phyloP scores from a whole-genome alignment of 495 filamentous ascomycete genomes.

The Neurospora hispaniola region DNA sequence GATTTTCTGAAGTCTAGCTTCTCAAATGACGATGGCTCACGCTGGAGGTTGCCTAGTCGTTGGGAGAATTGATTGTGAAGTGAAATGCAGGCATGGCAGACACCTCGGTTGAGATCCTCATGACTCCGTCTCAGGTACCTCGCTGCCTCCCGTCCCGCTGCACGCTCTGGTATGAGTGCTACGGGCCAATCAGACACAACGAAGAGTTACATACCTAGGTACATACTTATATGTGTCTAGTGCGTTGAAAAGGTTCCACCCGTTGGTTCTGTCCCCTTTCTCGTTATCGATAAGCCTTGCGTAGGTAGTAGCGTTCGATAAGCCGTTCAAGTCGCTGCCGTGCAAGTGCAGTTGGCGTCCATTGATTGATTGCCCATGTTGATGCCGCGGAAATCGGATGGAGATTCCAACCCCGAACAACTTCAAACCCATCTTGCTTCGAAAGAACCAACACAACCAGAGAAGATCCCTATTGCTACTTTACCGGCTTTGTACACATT shows the following conservation, averaged over 20 bases:
- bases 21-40: not conserved
- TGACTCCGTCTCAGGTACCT: not conserved
- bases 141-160: not conserved
- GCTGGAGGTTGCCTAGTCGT: not conserved
- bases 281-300: conserved; percentile 21
- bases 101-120: not conserved
- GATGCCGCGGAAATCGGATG: not conserved
- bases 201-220: too few species aligned
- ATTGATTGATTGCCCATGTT: not conserved
- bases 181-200: not conserved
- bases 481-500: not conserved
- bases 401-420: not conserved
- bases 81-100: not conserved
- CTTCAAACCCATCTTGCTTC: not conserved
- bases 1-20: not conserved
- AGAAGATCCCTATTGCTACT: not conserved
- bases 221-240: not conserved
- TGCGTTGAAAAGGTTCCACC: conserved; percentile 1
- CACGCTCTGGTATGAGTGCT: not conserved
- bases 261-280: not conserved
- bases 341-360: not conserved
- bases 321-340: conserved; percentile 15
- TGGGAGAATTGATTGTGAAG: not conserved
- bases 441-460: not conserved
- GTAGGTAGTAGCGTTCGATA: conserved; percentile 15